Percentiles rank a stretch among this genome's conserved stretches.
phyloP scores from a whole-genome alignment of 2,329 filamentous ascomycete genomes.

The Pseudogymnoascus sp. region DNA sequence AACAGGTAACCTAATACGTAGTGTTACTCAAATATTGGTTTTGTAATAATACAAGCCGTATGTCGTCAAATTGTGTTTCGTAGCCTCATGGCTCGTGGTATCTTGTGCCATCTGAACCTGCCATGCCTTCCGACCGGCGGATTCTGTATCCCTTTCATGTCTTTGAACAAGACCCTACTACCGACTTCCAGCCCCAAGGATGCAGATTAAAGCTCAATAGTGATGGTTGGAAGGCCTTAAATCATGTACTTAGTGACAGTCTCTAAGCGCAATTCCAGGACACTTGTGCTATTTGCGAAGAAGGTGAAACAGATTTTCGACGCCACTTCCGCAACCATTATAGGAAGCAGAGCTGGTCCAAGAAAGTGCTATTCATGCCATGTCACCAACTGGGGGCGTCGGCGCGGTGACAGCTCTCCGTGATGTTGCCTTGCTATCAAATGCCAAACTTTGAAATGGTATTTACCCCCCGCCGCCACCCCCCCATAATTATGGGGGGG shows the following conservation, averaged over 20 bases:
- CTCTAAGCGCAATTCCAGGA: slow-evolving; percentile 18
- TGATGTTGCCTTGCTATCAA: no score
- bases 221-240: slow-evolving; percentile 19
- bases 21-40: background rate
- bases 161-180: slow-evolving; percentile 29
- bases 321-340: slow-evolving; percentile 12
- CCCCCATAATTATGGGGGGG: no score
- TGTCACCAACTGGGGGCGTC: background rate
- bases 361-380: background rate
- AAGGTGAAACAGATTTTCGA: slow-evolving; percentile 12
- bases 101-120: background rate
- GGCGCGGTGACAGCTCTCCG: background rate
- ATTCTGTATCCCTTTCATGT: slow-evolving; percentile 25
- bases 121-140: background rate
- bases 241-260: slow-evolving; percentile 11
- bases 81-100: background rate
- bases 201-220: slow-evolving; percentile 29
- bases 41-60: background rate
- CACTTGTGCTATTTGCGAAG: slow-evolving; percentile 16
- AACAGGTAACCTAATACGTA: background rate
- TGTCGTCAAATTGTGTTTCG: background rate
- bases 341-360: background rate
- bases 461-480: no score
- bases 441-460: no score
- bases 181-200: slow-evolving; percentile 27